Base-by-base conservation (phyloP, 139 green algal genomes). In the Coelastrella sp. region DNA sequence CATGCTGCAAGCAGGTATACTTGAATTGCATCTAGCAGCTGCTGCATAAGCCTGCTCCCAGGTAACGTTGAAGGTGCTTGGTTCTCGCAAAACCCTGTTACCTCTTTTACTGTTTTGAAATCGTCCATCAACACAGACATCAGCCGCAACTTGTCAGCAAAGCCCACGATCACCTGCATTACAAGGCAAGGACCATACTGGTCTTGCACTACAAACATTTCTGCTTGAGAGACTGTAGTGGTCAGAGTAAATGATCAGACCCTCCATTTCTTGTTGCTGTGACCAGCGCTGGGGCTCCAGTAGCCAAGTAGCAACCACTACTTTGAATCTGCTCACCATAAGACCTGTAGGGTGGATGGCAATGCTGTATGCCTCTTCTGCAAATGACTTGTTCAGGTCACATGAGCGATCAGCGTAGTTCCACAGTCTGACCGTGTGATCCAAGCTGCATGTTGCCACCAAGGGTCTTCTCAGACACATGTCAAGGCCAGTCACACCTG, bases 71-170 rank as follows among this genome's bases (percentile, higher is more conserved):
- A 19, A n/a, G 13, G 21, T 34, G 57, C 57, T 34, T 15, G 19
- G 6, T 32, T 66, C 17, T 30, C 27, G 57, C 57, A 34, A 34
- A 66, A 1, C 9, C 9, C 67, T 7, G n/a, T 27, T 34, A 82
- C 75, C 88, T 94, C 90, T 76, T 93, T 94, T 59, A 94, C 73
- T 0, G 63, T 80, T 83, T 89, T 91, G 37, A 96, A 83, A 79
- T 96, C 94, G 83, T 98, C 95, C 89, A 96, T 94, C 25, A 98
- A 89, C 23, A 98, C 90, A 13, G 92, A 93, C 88, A 98, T 93
- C 32, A 98, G 91, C 27, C 96, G 93, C 80, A 98, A 90, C 92
- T 97, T 98, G 92, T 98, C 96, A 1, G 91, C 89, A 89, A 98
- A 98, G 0, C 96, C 96, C 11, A 96, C 93, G 60, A 90, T 88